phyloP scores from a whole-genome alignment of 176 grass and related monocot species.

The Pharus latifolius region DNA sequence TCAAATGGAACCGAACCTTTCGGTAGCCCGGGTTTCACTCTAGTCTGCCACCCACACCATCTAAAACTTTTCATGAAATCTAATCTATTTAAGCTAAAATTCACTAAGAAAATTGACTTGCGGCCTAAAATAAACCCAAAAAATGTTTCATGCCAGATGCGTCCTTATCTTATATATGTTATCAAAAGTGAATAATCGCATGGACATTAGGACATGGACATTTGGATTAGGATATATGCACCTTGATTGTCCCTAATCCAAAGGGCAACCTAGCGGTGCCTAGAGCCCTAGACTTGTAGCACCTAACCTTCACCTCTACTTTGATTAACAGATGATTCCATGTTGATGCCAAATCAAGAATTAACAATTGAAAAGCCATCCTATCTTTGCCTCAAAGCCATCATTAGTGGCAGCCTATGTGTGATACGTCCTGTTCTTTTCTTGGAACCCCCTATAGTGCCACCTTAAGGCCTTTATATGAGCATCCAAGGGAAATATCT shows the following conservation, averaged over 20 bases:
- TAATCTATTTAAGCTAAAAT: no score
- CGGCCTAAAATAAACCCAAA: neutral
- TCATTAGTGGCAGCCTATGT: slow-evolving; percentile 29
- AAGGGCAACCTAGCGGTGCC: slow-evolving; percentile 11
- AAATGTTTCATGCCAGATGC: neutral
- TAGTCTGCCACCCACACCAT: no score
- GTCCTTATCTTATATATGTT: slow-evolving; percentile 5
- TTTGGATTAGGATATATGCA: neutral
- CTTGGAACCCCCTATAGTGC: slow-evolving; percentile 8
- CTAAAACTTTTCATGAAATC: no score
- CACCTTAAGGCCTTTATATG: neutral
- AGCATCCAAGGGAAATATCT: slow-evolving; percentile 23
- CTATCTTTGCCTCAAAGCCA: slow-evolving; percentile 20
- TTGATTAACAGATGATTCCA: slow-evolving; percentile 33
- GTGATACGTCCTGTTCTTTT: slow-evolving; percentile 12
- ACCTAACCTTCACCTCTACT: slow-evolving; percentile 22
- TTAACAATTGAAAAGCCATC: slow-evolving; percentile 7
- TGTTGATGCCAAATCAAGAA: slow-evolving; percentile 1
- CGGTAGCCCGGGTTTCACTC: no score
- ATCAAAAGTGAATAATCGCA: neutral
- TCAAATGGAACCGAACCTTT: no score
- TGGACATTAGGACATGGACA: slow-evolving; percentile 1
- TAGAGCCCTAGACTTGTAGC: slow-evolving; percentile 29
- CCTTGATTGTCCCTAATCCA: neutral
- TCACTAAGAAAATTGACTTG: neutral